Evolutionary conservation across 2,329 filamentous ascomycete genomes (phyloP), one percentile per base, ranked within the genome.

Genomic region (Escovopsis sp.): DNA sequence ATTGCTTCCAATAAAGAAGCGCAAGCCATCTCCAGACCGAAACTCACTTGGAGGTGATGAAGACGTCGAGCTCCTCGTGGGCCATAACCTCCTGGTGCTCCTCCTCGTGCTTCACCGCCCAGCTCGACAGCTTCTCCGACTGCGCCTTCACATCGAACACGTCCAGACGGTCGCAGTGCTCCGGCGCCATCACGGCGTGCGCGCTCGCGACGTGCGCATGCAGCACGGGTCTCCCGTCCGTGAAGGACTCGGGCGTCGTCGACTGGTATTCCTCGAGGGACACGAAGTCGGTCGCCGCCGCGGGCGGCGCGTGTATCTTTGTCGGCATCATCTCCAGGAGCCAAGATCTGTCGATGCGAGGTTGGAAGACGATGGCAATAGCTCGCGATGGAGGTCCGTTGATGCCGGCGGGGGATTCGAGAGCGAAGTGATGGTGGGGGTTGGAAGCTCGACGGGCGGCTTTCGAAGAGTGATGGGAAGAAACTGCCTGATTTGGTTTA

Each of bases 231-330:
- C 79, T 82, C 19, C 71, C 72, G 45, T 68, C 71, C 47, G 76
- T 78, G 58, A 87, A 88, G 29, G 71, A 78, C 39, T 66, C 63
- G 1, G 82, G 82, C 1, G 82, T 88, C 48, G 76, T 73, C 35
- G 74, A 64, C 53, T 84, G 72, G 51, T 85, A 80, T 41, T 83
- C 75, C 39, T 66, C 61, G 31, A 87, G 66, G 4, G 70, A 61
- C 25, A 68, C 74, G 56, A 75, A 87, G 50, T 76, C 70, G 26
- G 62, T 62, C 12, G 64, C 48, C 13, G 65, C 58, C 13, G 65
- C 58, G 5, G 78, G 79, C 19, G 72, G 61, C 3, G 58, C 58
- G 33, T 65, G 65, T 31, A 82, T 70, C 1, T 70, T 74, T 4
- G 66, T 70, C 23, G 67, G 61, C 33, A 67, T 49, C 57, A 60